Conservation (phyloP, 345 rosid genomes). For the Kandelia obovata region DNA sequence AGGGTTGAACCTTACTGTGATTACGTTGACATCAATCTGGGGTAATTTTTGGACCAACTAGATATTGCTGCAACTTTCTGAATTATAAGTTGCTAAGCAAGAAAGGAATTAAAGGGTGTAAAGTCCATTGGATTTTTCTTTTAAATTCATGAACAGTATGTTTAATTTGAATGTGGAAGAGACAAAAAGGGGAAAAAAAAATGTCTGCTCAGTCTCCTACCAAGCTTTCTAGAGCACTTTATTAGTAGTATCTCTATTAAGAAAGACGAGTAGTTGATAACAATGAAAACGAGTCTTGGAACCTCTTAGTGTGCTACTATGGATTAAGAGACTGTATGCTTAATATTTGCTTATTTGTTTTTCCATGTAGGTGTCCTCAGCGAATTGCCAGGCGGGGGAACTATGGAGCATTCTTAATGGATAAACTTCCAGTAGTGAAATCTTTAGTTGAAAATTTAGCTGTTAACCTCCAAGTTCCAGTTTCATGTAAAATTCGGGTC, state of each 20-base stretch:
- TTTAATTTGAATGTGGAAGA: not conserved
- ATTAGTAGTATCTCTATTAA: not conserved
- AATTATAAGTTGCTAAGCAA: too few relatives aligned
- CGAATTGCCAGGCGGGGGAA: constrained; percentile 85
- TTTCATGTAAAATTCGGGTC: constrained; percentile 85
- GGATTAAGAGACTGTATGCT: not conserved
- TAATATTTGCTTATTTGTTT: not conserved
- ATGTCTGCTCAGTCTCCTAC: not conserved
- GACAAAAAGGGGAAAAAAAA: not conserved
- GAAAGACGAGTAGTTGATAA: not conserved
- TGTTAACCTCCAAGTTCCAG: constrained; percentile 60
- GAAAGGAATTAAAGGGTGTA: too few relatives aligned
- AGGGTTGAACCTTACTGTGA: constrained; percentile 79
- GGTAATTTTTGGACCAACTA: constrained; percentile 35
- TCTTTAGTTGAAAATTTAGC: constrained; percentile 75
- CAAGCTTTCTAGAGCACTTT: too few relatives aligned
- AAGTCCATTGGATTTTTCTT: too few relatives aligned
- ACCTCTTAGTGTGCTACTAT: not conserved
- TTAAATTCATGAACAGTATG: not conserved
- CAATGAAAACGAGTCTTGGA: not conserved
- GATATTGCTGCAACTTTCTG: too few relatives aligned
- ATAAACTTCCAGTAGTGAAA: constrained; percentile 81
- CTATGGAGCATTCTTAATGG: constrained; percentile 96
- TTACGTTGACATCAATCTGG: constrained; percentile 90
- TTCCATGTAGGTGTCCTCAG: constrained; percentile 73